Conservation (phyloP, 202 grass and related monocot species). For the Panicum virgatum region DNA sequence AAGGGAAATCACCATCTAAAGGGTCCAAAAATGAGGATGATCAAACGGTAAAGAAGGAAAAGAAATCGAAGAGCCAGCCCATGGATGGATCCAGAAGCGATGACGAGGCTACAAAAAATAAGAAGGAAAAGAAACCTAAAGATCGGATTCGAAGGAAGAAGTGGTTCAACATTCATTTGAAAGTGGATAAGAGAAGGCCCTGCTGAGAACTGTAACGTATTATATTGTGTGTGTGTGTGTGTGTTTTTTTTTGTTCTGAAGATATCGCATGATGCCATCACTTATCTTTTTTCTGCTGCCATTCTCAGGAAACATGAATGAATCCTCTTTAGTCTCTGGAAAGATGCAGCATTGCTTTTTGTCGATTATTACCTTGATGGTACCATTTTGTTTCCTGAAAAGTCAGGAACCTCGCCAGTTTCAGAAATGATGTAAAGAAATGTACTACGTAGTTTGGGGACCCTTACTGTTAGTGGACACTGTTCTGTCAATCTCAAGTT, state of each 20-base stretch:
- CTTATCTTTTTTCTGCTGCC: conserved; percentile 1
- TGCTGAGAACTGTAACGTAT: conserved; percentile 58
- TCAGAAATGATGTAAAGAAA: conserved; percentile 51
- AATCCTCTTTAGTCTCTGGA: no score
- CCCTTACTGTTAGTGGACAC: background rate
- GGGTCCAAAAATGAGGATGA: conserved; percentile 53
- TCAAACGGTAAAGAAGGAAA: conserved; percentile 37
- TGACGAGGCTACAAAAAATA: conserved; percentile 39
- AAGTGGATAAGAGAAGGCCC: conserved; percentile 93
- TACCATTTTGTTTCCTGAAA: conserved; percentile 52
- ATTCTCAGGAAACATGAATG: background rate
- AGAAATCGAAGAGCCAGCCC: conserved; percentile 37
- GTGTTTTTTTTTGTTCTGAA: conserved; percentile 25
- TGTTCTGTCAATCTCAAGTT: background rate
- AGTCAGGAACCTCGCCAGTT: conserved; percentile 40
- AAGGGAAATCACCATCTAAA: conserved; percentile 64
- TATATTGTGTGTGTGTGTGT: conserved; percentile 6
- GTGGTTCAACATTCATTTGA: conserved; percentile 96
- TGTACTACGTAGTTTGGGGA: conserved; percentile 23
- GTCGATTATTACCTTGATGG: background rate
- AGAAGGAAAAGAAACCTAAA: conserved; percentile 51
- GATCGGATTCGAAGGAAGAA: conserved; percentile 68
- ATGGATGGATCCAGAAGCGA: conserved; percentile 43
- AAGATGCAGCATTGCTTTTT: background rate
- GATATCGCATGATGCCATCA: background rate